Percentiles rank a stretch among this genome's conserved stretches.
These are phyloP conservation scores for Globisporangium uncinulatum DNA, from an alignment of 352 stramenopile species.

Conservation along the genomic window DNA sequence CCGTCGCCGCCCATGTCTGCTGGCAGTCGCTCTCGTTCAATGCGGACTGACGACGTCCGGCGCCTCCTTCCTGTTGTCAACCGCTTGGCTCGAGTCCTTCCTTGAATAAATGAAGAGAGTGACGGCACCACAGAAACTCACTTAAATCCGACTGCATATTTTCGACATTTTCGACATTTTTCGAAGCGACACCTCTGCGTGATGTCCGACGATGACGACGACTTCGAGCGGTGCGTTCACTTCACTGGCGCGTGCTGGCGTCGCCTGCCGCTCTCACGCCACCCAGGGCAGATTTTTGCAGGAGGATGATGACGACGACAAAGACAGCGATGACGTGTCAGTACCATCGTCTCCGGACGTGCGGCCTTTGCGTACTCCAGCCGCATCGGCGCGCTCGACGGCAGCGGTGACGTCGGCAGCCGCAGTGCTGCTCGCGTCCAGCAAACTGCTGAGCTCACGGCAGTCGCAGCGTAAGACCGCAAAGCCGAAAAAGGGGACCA, in stretches of 20 bases:
- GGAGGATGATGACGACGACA: neutral
- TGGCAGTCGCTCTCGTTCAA: too few species aligned
- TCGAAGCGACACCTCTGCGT: too few species aligned
- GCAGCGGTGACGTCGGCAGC: constrained; percentile 40
- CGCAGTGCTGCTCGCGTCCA: constrained; percentile 43
- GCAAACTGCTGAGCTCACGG: constrained; percentile 25
- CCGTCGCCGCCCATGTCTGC: too few species aligned
- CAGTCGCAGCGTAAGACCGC: constrained; percentile 6
- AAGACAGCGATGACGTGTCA: neutral
- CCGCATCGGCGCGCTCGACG: constrained; percentile 12
- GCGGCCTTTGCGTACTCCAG: neutral
- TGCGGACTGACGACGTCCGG: too few species aligned
- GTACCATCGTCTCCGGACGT: neutral
- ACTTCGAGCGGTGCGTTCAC: constrained; percentile 51
- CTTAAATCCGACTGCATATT: too few species aligned
- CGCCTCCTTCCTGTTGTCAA: too few species aligned
- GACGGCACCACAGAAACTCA: too few species aligned
- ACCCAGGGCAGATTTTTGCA: neutral
- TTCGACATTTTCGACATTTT: too few species aligned
- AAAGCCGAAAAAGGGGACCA: constrained; percentile 22
- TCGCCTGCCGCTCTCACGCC: too few species aligned
- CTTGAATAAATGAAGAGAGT: too few species aligned
- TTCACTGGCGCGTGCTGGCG: neutral
- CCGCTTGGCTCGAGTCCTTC: too few species aligned
- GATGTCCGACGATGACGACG: constrained; percentile 36